Base-by-base conservation (phyloP, 2,329 filamentous ascomycete genomes). In the Sclerotinia spermophila region DNA sequence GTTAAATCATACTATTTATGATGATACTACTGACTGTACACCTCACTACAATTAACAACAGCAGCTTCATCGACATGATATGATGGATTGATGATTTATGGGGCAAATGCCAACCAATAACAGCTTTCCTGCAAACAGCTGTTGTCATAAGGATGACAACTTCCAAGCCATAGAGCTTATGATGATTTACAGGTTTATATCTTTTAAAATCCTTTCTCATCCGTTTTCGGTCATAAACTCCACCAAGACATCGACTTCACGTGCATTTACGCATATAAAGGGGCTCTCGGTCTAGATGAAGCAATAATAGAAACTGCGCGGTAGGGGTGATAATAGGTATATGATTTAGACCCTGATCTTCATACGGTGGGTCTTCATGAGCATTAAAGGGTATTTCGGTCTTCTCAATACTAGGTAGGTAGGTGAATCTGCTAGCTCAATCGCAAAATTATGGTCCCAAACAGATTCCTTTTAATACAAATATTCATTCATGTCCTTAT, bases 381-480 rank as follows among this genome's bases (percentile, higher is more conserved):
- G 33, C 40, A 60, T 61, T 13, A 59, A 59, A 44, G 58, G 58
- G 58, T 30, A 44, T 61, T 61, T 38, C 40, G 59, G 21, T 45
- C 24, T 62, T 62, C 45, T 53, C 15, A 45, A 27, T 53, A n/a
- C 56, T 30, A n/a, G n/a, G 3, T 33, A 65, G 45, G 45, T 53
- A 30, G 45, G 62, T 66, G 24, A 53, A 66, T 66, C 35, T 53
- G 24, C 45, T 65, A 53, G 62, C 53, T 65, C 24, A 30, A 53
- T 66, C 45, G n/a, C 60, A 53, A 66, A 66, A 66, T 66, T 66
- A 66, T 66, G 45, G 45, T 55, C 45, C 62, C 33, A 55, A 42
- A 40, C 35, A 30, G 45, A 53, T 66, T 27, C 45, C 17, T 27
- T 53, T 51, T 27, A 42, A 53, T 55, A 66, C 62, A 66, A 53